Percentiles rank a stretch among this genome's conserved stretches.
phyloP scores from a whole-genome alignment of 116 monocot genomes.

The Posidonia oceanica region DNA sequence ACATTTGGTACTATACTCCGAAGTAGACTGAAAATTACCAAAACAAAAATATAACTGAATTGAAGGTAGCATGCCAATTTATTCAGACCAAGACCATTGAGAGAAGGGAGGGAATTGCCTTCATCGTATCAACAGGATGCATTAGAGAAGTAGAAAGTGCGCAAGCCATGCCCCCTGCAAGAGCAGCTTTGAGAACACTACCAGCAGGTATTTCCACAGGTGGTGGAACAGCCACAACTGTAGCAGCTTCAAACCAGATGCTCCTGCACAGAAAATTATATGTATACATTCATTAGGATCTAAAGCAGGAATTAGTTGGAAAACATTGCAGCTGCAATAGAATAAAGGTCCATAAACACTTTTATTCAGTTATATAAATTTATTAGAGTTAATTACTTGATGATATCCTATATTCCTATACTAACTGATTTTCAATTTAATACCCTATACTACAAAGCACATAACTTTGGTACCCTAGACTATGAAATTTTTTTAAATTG shows the following conservation, averaged over 20 bases:
- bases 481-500: too few species aligned
- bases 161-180: slow-evolving; percentile 92
- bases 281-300: neutral
- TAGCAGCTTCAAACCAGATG: slow-evolving; percentile 99
- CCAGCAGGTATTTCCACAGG: slow-evolving; percentile 79
- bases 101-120: slow-evolving; percentile 29
- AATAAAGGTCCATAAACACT: too few species aligned
- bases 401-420: too few species aligned
- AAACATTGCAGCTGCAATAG: too few species aligned
- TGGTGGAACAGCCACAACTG: slow-evolving; percentile 84
- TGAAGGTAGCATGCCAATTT: neutral
- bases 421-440: too few species aligned
- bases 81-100: neutral
- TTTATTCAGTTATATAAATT: too few species aligned
- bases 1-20: too few species aligned
- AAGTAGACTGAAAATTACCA: neutral
- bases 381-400: too few species aligned
- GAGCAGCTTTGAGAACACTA: slow-evolving; percentile 85
- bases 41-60: neutral
- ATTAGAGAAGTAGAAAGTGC: slow-evolving; percentile 85
- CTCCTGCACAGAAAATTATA: slow-evolving; percentile 30
- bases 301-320: neutral
- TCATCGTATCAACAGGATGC: slow-evolving; percentile 91
- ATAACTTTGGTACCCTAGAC: too few species aligned
- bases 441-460: too few species aligned